Base-by-base conservation (phyloP, 1,284 basidiomycete genomes). In the Marasmius sp. region DNA sequence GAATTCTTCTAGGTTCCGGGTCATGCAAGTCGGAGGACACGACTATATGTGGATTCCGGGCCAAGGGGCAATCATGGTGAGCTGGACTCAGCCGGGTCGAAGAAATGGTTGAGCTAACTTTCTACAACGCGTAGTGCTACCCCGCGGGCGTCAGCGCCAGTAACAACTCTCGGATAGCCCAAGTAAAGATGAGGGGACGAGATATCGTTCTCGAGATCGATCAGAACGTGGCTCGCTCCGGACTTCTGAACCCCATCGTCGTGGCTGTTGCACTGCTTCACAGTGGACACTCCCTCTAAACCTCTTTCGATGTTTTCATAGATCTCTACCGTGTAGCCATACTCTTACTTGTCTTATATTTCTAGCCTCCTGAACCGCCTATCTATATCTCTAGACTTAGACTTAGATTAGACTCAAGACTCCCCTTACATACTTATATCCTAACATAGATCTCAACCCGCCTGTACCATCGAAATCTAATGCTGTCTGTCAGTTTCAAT, bases 11-110 rank as follows among this genome's bases (percentile, higher is more conserved):
- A 81, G 82, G 41, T 73, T 74, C 18, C 73, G 83, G 38, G 63
- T 67, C n/a, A 80, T 85, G 79, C 71, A 72, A 6, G 68, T 79
- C 16, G 68, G 74, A 37, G 77, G 79, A 0, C 68, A 75, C 0
- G 67, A 70, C 27, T 68, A 64, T 37, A 60, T 67, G 12, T 70
- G 67, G 69, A 58, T 62, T 16, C 64, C 69, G 10, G 60, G 59
- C 20, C 59, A 62, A 10, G 54, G 61, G 9, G 49, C 60, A 48
- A 63, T 71, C 45, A 66, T 76, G 45, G 83, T 85, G 65, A 9
- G 82, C 75, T 16, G 22, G 12, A 1, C 38, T 45, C n/a, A 34
- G 2, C 5, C 33, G 14, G 9, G 5, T 41, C 18, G 37, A 41
- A 16, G n/a, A n/a, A 18, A 12, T 4, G 38, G 9, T 8, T 14